Evolutionary conservation across 768 basidiomycete species (phyloP).

Genomic region (Boletus eberwhitei): DNA sequence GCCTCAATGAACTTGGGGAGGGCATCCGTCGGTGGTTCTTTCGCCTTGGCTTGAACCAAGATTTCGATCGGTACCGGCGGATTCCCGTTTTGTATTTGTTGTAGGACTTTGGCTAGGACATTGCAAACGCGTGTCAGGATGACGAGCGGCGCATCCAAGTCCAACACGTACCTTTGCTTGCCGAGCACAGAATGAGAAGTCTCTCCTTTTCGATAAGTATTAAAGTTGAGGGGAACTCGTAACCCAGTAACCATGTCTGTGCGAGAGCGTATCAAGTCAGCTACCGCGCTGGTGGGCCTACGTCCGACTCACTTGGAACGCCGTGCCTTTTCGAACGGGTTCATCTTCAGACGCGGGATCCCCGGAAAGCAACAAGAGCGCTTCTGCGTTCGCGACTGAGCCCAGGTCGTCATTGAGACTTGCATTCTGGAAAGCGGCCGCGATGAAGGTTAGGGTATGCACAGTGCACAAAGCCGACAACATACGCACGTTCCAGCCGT

Average conservation of each 20-base stretch:
- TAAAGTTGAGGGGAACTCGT: constrained; percentile 95
- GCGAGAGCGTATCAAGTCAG: constrained; percentile 4
- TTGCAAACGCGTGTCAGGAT: constrained; percentile 11
- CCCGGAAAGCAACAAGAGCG: constrained; percentile 68
- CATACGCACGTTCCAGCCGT: constrained; percentile 57
- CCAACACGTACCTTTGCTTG: constrained; percentile 69
- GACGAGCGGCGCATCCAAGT: not conserved
- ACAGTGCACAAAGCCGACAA: constrained; percentile 6
- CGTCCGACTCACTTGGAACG: constrained; percentile 68
- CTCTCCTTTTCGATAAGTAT: constrained; percentile 78
- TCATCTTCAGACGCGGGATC: constrained; percentile 85
- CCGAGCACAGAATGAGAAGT: constrained; percentile 78
- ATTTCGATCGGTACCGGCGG: constrained; percentile 69
- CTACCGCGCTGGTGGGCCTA: not conserved
- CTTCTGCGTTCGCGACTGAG: constrained; percentile 65
- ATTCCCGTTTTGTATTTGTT: constrained; percentile 64
- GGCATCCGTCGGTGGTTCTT: constrained; percentile 73
- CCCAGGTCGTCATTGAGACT: constrained; percentile 68
- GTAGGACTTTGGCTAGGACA: constrained; percentile 75
- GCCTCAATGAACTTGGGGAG: constrained; percentile 62
- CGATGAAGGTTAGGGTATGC: constrained; percentile 11
- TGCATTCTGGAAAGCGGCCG: constrained; percentile 46
- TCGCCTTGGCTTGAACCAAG: constrained; percentile 72
- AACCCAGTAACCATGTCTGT: constrained; percentile 95
- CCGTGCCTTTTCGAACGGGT: constrained; percentile 86